These are phyloP conservation scores for Heliosperma pusillum DNA, from an alignment of 148 eudicot genomes.

Conservation along the genomic window DNA sequence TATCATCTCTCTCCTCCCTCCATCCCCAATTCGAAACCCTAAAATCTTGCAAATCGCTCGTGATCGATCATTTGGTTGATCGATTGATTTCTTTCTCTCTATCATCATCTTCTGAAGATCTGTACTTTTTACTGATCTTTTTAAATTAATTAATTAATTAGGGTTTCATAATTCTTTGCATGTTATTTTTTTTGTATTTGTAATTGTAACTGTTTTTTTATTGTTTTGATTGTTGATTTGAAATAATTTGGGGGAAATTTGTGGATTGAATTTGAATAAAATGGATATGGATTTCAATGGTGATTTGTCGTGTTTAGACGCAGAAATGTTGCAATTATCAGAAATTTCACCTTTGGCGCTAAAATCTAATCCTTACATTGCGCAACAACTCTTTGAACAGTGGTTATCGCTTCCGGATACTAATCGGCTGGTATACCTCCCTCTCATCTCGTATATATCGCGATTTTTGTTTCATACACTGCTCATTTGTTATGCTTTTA, in stretches of 20 bases:
- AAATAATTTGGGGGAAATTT: constrained; percentile 3
- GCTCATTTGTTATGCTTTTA: neutral
- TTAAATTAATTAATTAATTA: neutral
- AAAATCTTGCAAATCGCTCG: neutral
- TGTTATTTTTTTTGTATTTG: constrained; percentile 16
- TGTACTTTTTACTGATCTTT: too few relatives aligned
- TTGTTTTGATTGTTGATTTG: constrained; percentile 23
- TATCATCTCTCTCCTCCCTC: neutral
- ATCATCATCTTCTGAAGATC: neutral
- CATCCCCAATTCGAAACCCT: neutral
- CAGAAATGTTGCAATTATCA: constrained; percentile 67
- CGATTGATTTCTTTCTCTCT: neutral
- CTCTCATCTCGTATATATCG: too few relatives aligned
- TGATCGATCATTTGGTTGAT: neutral
- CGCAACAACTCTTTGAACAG: constrained; percentile 72
- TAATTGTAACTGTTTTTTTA: constrained; percentile 13
- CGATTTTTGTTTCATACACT: neutral
- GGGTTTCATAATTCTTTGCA: constrained; percentile 23
- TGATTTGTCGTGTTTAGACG: constrained; percentile 59
- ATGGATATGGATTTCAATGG: constrained; percentile 76
- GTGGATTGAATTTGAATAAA: constrained; percentile 11
- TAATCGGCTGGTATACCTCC: constrained; percentile 48
- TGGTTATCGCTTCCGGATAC: constrained; percentile 89
- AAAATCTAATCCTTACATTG: constrained; percentile 67
- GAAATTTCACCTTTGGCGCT: constrained; percentile 73